phyloP scores from a whole-genome alignment of 805 yeast species.

The Hanseniaspora thailandica region DNA sequence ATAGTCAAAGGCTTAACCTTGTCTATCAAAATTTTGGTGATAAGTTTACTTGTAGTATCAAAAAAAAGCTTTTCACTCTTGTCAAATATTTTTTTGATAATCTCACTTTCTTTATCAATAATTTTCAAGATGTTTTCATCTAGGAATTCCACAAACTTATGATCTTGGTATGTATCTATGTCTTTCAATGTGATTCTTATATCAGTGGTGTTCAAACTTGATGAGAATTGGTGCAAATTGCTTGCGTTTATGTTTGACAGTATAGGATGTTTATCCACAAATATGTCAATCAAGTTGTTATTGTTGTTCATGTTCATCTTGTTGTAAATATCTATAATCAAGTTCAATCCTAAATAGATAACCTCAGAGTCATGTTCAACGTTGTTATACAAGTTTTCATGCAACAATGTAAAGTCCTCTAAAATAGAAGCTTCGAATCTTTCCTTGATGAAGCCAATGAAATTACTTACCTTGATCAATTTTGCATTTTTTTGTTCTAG shows the following conservation, averaged over 20 bases:
- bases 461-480: neutral
- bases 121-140: neutral
- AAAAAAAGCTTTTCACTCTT: neutral
- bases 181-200: neutral
- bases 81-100: conserved; percentile 5
- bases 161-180: conserved; percentile 2
- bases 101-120: conserved; percentile 8
- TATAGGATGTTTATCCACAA: conserved; percentile 9
- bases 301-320: neutral
- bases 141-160: neutral
- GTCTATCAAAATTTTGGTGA: neutral
- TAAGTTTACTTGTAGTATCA: neutral
- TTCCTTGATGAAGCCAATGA: neutral
- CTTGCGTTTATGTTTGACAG: neutral
- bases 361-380: conserved; percentile 3
- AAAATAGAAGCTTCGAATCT: neutral
- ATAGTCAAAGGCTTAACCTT: conserved; percentile 6
- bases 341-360: conserved; percentile 3
- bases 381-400: conserved; percentile 8
- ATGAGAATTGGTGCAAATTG: neutral
- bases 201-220: neutral
- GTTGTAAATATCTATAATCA: conserved; percentile 6
- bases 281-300: neutral
- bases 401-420: conserved; percentile 7
- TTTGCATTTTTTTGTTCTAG: neutral